Percentiles rank a stretch among this genome's conserved stretches.
Evolutionary conservation across 805 yeast species (phyloP).

Genomic region (Cyberlindnera mycetangii): DNA sequence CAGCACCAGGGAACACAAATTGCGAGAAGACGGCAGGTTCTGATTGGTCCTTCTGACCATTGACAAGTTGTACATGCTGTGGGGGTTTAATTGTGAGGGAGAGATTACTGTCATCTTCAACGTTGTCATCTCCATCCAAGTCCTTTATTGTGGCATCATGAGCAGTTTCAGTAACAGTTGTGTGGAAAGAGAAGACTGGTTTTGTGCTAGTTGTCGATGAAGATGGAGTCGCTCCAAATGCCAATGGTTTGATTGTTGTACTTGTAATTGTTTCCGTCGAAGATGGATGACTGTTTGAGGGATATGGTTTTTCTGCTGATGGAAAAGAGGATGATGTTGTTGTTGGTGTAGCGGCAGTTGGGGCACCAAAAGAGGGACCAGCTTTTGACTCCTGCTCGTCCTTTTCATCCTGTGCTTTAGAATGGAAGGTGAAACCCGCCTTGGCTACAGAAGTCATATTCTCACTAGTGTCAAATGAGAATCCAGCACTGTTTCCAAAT

Average conservation of each 20-base stretch:
- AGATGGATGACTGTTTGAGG: too few relatives aligned
- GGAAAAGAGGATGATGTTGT: too few relatives aligned
- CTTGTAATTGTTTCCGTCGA: not conserved
- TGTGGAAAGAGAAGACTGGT: not conserved
- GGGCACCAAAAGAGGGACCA: not conserved
- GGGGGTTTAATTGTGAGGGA: constrained; percentile 4
- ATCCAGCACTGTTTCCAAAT: constrained; percentile 4
- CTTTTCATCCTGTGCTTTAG: not conserved
- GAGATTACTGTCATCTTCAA: constrained; percentile 1
- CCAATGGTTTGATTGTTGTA: not conserved
- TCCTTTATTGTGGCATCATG: constrained; percentile 2
- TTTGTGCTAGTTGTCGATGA: not conserved
- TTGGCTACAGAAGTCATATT: not conserved
- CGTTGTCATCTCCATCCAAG: constrained; percentile 5
- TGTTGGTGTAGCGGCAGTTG: not conserved
- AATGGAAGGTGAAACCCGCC: constrained; percentile 3
- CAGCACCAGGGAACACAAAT: constrained; percentile 24
- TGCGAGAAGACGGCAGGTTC: constrained; percentile 6
- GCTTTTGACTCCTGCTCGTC: not conserved
- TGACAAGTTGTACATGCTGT: not conserved
- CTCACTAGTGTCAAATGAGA: not conserved
- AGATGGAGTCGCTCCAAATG: constrained; percentile 4
- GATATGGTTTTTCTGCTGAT: too few relatives aligned
- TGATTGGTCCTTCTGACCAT: not conserved
- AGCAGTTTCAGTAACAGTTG: not conserved